Evolutionary conservation across 495 filamentous ascomycete genomes (phyloP), one percentile per base, ranked within the genome.

Genomic region (Aspergillus coremiiformis): DNA sequence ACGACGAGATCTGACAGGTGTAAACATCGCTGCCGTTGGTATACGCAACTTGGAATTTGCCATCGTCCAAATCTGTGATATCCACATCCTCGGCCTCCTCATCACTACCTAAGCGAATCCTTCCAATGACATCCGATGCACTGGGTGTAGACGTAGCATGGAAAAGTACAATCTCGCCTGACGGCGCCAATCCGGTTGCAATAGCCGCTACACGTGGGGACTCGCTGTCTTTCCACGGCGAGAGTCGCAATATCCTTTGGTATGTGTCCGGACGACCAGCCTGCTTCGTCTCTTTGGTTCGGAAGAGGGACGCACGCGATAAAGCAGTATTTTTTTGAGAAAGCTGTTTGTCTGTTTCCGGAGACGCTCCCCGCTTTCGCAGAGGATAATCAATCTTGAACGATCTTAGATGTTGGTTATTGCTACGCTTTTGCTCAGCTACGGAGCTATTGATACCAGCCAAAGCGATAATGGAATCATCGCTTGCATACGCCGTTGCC

Each of bases 391-490:
- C 71, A 52, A 92, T 74, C 39, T 74, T 65, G 59, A 96, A 93
- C n/a, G 89, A 76, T 42, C 91, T 78, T 51, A 97, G 79, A 66
- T 98, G 93, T 58, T 89, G 78, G 62, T 98, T 97, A 61, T 84
- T 88, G 24, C 86, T 88, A 52, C 81, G 81, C 57, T 81, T 69
- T 44, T 87, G 77, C 37, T 89, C 81, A 0, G 68, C 75, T 24
- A 80, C 73, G 42, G 85, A 85, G 48, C 89, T 94, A 66, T 96
- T 96, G 67, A 96, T 86, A 39, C 93, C 92, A 8, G 88, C 84
- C 47, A 86, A 81, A n/a, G 85, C 74, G 50, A 82, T 69, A 22
- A 84, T 72, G n/a, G 76, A 74, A 44, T 71, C 71, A 41, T 78
- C 78, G 44, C 71, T 75, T 26, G 70, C 66, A 44, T 80, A 68